Percentiles rank a stretch among this genome's conserved stretches.
phyloP scores from a whole-genome alignment of 1,139 yeast genomes.

The Geotrichum histeridarum region DNA sequence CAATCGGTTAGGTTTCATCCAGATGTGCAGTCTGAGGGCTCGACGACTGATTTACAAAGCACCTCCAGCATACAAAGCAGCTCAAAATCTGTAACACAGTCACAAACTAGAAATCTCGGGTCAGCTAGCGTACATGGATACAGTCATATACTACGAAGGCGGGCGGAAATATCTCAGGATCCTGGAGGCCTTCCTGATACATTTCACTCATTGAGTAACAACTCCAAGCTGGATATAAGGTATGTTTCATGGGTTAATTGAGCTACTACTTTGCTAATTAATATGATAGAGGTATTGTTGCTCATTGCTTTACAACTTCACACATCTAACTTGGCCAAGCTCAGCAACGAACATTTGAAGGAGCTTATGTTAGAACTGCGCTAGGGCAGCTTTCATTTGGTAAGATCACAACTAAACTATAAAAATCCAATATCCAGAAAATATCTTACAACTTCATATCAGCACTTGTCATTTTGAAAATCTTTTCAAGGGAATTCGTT shows the following conservation, averaged over 20 bases:
- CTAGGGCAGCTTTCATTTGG: slow-evolving; percentile 40
- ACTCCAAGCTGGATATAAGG: not conserved
- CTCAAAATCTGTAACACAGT: too few relatives aligned
- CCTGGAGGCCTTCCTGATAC: not conserved
- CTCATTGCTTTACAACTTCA: not conserved
- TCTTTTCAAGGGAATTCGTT: slow-evolving; percentile 37
- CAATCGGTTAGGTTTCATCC: too few relatives aligned
- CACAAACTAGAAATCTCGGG: too few relatives aligned
- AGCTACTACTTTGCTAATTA: not conserved
- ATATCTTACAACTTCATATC: not conserved
- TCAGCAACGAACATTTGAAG: slow-evolving; percentile 43
- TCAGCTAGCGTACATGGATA: not conserved
- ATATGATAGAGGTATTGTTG: not conserved
- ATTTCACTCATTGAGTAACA: not conserved
- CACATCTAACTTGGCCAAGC: slow-evolving; percentile 26
- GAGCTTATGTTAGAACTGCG: slow-evolving; percentile 42
- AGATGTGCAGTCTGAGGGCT: too few relatives aligned
- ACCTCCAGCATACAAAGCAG: too few relatives aligned
- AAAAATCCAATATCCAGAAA: not conserved
- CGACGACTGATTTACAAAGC: too few relatives aligned
- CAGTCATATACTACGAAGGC: not conserved
- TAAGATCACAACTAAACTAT: slow-evolving; percentile 16
- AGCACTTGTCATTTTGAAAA: slow-evolving; percentile 37
- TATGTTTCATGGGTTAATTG: not conserved
- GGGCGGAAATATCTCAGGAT: not conserved